Conservation (phyloP, 2,329 filamentous ascomycete species). For the Xylaria arbuscula region DNA sequence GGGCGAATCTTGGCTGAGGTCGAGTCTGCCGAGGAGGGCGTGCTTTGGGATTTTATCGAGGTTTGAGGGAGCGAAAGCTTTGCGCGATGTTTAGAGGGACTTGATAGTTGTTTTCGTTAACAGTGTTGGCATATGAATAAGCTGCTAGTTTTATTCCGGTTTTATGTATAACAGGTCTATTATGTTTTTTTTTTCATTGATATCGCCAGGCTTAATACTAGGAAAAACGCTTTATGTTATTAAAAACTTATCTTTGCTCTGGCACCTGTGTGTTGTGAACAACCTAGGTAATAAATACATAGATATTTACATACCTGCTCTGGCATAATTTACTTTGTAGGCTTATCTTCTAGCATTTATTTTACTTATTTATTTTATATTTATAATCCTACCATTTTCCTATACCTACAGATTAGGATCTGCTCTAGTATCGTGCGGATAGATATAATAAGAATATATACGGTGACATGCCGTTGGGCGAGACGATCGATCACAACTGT, state of each 20-base stretch:
- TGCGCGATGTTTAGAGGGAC: background rate
- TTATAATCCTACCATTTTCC: too few species aligned
- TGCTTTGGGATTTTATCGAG: slow-evolving; percentile 10
- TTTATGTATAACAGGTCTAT: too few species aligned
- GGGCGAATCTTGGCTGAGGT: slow-evolving; percentile 9
- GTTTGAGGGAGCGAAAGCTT: background rate
- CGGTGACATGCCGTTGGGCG: too few species aligned
- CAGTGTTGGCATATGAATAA: background rate
- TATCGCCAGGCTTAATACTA: background rate
- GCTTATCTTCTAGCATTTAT: background rate
- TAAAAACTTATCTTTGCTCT: too few species aligned
- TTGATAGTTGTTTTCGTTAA: background rate
- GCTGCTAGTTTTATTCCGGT: too few species aligned
- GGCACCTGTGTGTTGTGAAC: background rate
- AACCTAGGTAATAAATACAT: background rate
- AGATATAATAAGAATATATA: too few species aligned
- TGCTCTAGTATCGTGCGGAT: too few species aligned
- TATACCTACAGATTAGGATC: too few species aligned
- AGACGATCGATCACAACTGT: too few species aligned
- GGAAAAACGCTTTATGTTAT: too few species aligned
- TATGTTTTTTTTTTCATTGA: too few species aligned
- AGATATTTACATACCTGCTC: background rate
- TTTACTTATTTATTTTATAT: too few species aligned
- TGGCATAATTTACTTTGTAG: background rate
- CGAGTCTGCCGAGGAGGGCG: slow-evolving; percentile 12